Base-by-base conservation (phyloP, 768 basidiomycete genomes). In the Podaxis sp. region DNA sequence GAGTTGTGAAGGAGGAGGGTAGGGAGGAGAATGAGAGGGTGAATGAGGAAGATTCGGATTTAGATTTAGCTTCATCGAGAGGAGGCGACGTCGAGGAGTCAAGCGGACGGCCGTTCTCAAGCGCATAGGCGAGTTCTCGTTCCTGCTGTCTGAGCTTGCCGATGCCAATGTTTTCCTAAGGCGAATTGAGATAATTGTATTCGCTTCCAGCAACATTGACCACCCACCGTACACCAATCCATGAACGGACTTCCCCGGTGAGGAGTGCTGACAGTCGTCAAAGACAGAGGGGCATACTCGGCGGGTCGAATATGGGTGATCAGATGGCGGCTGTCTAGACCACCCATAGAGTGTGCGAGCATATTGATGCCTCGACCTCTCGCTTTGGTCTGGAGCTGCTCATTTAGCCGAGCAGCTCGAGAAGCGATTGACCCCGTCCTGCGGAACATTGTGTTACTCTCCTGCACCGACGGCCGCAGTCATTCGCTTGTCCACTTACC, bases 181-280 rank as follows among this genome's bases (percentile, higher is more conserved):
- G 28, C 44, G 12, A 17, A 52, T 53, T 40, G 26, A 60, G n/a
- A 46, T 53, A 22, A 28, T 33, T 26, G 56, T 13, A 46, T 17
- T 49, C n/a, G 41, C 46, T 15, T 50, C 41, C 38, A 55, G 22
- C 33, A 33, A 26, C 17, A 51, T 40, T 30, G 44, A 52, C 51
- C 17, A 82, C 90, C 70, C 69, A 92, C 93, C 54, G 86, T 82
- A 77, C 96, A 99, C 97, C 97, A 99, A 73, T 97, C 94, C 97
- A 99, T 99, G 75, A 99, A 99, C 1, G 96, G 95, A 68, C 92
- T 94, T 37, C 97, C 96, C 17, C 94, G 85, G 73, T 99, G 97
- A 15, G 97, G 97, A 0, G 97, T 99, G 26, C 89, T 87, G 66
- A 99, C 84, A 22, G 88, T 91, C 1, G 91, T 98, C 63, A 99